Conservation (phyloP, 805 yeast species). For the Maudiozyma barnettii region DNA sequence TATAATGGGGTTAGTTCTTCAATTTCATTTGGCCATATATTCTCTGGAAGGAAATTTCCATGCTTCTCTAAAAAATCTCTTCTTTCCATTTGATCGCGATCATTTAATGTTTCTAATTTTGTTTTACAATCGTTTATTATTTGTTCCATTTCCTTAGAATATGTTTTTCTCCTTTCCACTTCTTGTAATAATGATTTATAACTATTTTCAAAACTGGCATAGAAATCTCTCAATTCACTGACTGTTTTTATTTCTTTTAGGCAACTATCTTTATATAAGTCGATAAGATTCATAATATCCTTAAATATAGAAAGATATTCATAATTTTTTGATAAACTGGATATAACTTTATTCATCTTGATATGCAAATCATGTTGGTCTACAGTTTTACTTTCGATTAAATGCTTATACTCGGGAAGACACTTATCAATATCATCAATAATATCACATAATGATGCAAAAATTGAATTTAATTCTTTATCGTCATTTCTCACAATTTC, state of each 20-base stretch:
- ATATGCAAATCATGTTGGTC: conserved; percentile 13
- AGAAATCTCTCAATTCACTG: conserved; percentile 39
- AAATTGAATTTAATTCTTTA: conserved; percentile 47
- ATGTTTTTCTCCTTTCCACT: conserved; percentile 38
- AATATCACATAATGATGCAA: conserved; percentile 37
- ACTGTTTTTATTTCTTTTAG: conserved; percentile 18
- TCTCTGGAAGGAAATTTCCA: conserved; percentile 50
- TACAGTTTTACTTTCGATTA: conserved; percentile 24
- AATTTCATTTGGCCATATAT: conserved; percentile 39
- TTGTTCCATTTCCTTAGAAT: conserved; percentile 33
- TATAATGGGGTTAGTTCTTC: conserved; percentile 26
- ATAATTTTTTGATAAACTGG: conserved; percentile 21
- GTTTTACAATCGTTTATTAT: conserved; percentile 35
- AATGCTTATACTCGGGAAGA: conserved; percentile 20
- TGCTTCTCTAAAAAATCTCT: conserved; percentile 36
- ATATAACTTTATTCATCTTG: conserved; percentile 12
- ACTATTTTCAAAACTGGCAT: conserved; percentile 40
- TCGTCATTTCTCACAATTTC: conserved; percentile 44
- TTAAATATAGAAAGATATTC: conserved; percentile 24
- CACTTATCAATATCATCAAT: conserved; percentile 22
- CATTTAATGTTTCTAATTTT: conserved; percentile 32
- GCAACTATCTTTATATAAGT: conserved; percentile 27
- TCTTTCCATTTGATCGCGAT: conserved; percentile 38
- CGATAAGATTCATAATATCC: conserved; percentile 25
- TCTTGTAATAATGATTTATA: conserved; percentile 46